Conservation (phyloP, 371 early-diverging fungal species). For the Funneliformis caledonium region DNA sequence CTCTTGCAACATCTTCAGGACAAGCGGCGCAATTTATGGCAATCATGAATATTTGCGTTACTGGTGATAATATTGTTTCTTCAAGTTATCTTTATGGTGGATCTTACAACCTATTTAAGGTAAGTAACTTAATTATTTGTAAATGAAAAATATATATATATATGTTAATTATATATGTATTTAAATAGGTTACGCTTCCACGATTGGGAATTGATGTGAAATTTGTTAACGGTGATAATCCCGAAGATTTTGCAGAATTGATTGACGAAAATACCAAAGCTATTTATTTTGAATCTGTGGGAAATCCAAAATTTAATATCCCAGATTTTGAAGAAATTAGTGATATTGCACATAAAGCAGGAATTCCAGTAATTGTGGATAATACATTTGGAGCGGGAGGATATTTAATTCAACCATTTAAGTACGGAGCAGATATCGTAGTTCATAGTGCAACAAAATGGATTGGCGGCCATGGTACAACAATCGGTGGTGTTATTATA, state of each 20-base stretch:
- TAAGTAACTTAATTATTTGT: constrained; percentile 37
- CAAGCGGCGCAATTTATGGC: constrained; percentile 88
- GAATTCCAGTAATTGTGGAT: constrained; percentile 82
- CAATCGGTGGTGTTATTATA: constrained; percentile 86
- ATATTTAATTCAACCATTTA: constrained; percentile 82
- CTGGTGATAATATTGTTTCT: constrained; percentile 86
- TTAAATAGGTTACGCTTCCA: constrained; percentile 55
- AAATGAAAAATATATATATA: background rate
- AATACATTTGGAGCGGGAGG: constrained; percentile 93
- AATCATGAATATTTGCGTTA: constrained; percentile 71
- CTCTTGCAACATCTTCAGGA: constrained; percentile 68
- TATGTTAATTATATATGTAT: background rate
- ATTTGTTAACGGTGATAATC: constrained; percentile 75
- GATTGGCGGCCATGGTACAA: constrained; percentile 87
- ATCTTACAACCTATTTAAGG: constrained; percentile 89
- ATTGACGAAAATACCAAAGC: constrained; percentile 89
- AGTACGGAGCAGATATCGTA: constrained; percentile 92
- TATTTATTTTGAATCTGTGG: constrained; percentile 85
- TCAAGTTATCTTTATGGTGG: constrained; percentile 84
- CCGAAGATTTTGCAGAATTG: constrained; percentile 65
- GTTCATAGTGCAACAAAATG: constrained; percentile 91
- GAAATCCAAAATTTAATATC: constrained; percentile 84
- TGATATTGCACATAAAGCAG: constrained; percentile 75
- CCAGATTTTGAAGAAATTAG: constrained; percentile 85
- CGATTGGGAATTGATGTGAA: constrained; percentile 80